These are phyloP conservation scores for Boletellus deceptivus DNA, from an alignment of 1,284 basidiomycete species.

Conservation along the genomic window DNA sequence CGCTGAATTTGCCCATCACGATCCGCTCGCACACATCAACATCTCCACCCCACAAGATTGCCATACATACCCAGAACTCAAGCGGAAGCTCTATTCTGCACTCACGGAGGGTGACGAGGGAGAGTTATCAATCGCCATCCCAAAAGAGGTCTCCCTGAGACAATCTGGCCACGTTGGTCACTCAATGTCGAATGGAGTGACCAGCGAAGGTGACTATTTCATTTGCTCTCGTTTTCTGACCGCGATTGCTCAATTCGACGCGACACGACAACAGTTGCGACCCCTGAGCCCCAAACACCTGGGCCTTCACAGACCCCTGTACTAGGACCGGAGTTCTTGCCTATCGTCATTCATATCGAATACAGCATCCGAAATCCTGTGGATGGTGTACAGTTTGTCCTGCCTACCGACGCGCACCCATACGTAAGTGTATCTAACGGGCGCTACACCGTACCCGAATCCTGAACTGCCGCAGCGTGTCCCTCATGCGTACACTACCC, in stretches of 20 bases:
- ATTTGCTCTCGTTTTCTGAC: neutral
- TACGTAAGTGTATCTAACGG: constrained; percentile 59
- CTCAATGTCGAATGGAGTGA: constrained; percentile 37
- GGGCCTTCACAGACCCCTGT: constrained; percentile 47
- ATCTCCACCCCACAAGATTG: constrained; percentile 78
- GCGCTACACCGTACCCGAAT: constrained; percentile 18
- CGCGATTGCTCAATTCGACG: constrained; percentile 8
- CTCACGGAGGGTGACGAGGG: constrained; percentile 90
- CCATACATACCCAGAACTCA: constrained; percentile 90
- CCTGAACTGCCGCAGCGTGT: constrained; percentile 58
- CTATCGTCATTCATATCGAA: constrained; percentile 73
- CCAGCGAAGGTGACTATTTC: constrained; percentile 47
- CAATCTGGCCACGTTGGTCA: constrained; percentile 51
- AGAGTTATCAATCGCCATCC: constrained; percentile 89
- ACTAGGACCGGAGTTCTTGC: constrained; percentile 65
- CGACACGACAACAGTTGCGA: constrained; percentile 49
- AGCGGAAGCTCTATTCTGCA: constrained; percentile 89
- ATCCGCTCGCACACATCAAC: constrained; percentile 71
- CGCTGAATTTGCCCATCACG: constrained; percentile 74
- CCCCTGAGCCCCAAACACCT: constrained; percentile 75
- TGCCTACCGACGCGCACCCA: constrained; percentile 78
- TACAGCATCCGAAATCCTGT: constrained; percentile 81
- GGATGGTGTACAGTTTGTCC: constrained; percentile 85
- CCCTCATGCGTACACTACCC: constrained; percentile 90
- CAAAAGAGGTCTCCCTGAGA: constrained; percentile 73